Percentiles rank a stretch among this genome's conserved stretches.
Evolutionary conservation across 106 monocot species (phyloP).

Genomic region (Gastrodia elata): DNA sequence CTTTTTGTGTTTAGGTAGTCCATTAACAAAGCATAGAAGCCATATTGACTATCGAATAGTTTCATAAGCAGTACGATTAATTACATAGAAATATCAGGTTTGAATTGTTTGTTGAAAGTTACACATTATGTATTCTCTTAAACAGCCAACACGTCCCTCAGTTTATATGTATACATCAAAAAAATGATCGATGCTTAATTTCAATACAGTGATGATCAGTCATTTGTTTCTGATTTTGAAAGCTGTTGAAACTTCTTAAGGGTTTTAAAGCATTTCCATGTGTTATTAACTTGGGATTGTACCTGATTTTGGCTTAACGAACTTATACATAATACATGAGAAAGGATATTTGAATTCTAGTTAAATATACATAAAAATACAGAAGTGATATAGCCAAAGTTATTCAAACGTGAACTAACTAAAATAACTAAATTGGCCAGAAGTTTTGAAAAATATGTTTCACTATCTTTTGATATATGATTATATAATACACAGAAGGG

Average conservation of each 20-base stretch:
- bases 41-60: background rate
- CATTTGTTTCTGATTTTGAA: background rate
- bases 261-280: too few relatives aligned
- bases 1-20: background rate
- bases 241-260: background rate
- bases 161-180: background rate
- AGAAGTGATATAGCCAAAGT: too few relatives aligned
- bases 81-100: background rate
- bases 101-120: background rate
- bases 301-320: too few relatives aligned
- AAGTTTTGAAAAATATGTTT: too few relatives aligned
- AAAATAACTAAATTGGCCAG: too few relatives aligned
- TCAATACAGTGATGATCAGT: background rate
- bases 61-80: background rate
- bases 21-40: background rate
- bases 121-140: background rate
- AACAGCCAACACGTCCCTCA: background rate
- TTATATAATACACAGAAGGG: slow-evolving; percentile 9
- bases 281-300: too few relatives aligned
- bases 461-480: background rate
- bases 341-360: background rate
- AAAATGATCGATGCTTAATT: background rate
- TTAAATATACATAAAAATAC: too few relatives aligned
- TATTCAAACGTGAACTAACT: too few relatives aligned
- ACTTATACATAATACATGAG: background rate